A percentile compares a stretch with the other conserved stretches of the same genome.
Evolutionary conservation across 2,329 filamentous ascomycete species (phyloP).

Genomic region (Lachnellula subtilissima): DNA sequence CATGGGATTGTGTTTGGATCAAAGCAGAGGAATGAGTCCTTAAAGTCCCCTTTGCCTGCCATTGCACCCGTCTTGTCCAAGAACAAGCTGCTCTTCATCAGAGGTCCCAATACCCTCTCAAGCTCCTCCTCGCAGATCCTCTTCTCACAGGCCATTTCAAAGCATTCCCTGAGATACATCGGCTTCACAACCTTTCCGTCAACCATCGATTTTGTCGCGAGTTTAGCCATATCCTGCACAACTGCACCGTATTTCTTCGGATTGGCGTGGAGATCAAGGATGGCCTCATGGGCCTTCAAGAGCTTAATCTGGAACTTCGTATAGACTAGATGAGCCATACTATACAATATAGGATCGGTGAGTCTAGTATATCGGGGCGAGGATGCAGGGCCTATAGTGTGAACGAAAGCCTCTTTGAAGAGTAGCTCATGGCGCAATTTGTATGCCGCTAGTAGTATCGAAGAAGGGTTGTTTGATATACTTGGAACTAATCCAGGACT

Average conservation of each 20-base stretch:
- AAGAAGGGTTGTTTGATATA: background rate
- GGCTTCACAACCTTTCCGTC: background rate
- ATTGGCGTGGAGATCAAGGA: constrained; percentile 1
- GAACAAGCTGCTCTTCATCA: constrained; percentile 1
- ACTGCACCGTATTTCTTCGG: background rate
- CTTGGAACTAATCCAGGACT: background rate
- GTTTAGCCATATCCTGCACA: background rate
- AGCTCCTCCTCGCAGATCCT: background rate
- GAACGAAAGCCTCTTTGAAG: constrained; percentile 5
- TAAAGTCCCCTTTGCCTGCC: background rate
- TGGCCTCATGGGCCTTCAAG: background rate
- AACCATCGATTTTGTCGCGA: background rate
- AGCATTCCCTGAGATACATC: background rate
- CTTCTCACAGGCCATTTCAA: background rate
- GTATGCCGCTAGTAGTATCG: background rate
- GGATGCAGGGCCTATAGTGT: background rate
- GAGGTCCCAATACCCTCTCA: background rate
- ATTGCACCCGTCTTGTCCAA: background rate
- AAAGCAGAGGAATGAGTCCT: constrained; percentile 1
- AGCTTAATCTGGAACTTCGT: background rate
- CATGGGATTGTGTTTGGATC: background rate
- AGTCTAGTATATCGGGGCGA: background rate
- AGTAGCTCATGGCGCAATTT: constrained; percentile 4
- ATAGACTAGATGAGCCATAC: background rate
- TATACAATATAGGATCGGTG: background rate